Percentiles rank a stretch among this genome's conserved stretches.
These are phyloP conservation scores for Macrophomina pseudophaseolina DNA, from an alignment of 2,329 filamentous ascomycete genomes.

Conservation along the genomic window DNA sequence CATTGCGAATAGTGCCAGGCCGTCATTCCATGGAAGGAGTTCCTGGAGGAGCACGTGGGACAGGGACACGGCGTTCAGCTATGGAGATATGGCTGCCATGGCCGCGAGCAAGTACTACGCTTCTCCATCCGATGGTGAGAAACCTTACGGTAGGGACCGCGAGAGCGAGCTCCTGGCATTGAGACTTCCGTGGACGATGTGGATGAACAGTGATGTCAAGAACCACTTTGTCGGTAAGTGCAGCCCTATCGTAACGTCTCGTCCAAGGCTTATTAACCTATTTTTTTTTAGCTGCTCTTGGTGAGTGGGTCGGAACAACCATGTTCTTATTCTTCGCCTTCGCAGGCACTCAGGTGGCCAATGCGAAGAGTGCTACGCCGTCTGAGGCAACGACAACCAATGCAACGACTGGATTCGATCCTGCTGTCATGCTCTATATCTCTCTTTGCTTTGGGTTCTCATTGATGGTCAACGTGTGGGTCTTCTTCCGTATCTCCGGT, in stretches of 20 bases:
- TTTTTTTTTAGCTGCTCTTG: background rate
- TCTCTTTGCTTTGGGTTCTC: slow-evolving; percentile 46
- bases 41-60: slow-evolving; percentile 15
- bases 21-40: background rate
- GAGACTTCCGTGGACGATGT: slow-evolving; percentile 43
- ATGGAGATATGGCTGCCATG: slow-evolving; percentile 7
- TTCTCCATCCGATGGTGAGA: background rate
- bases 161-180: slow-evolving; percentile 27
- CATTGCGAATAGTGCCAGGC: background rate
- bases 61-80: slow-evolving; percentile 7
- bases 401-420: slow-evolving; percentile 51
- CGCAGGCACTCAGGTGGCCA: slow-evolving; percentile 52
- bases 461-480: slow-evolving; percentile 49
- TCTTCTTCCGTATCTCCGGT: slow-evolving; percentile 46
- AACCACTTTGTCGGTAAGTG: slow-evolving; percentile 33
- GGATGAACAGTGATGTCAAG: slow-evolving; percentile 44
- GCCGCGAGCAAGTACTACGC: background rate
- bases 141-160: background rate
- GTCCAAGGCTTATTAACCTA: background rate
- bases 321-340: slow-evolving; percentile 35
- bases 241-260: too few species aligned
- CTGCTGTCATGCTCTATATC: slow-evolving; percentile 47
- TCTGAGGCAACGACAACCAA: slow-evolving; percentile 49
- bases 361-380: slow-evolving; percentile 42
- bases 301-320: slow-evolving; percentile 26